Evolutionary conservation across 768 basidiomycete species (phyloP), one percentile per base, ranked within the genome.

Genomic region (Phylloporus arenicola): DNA sequence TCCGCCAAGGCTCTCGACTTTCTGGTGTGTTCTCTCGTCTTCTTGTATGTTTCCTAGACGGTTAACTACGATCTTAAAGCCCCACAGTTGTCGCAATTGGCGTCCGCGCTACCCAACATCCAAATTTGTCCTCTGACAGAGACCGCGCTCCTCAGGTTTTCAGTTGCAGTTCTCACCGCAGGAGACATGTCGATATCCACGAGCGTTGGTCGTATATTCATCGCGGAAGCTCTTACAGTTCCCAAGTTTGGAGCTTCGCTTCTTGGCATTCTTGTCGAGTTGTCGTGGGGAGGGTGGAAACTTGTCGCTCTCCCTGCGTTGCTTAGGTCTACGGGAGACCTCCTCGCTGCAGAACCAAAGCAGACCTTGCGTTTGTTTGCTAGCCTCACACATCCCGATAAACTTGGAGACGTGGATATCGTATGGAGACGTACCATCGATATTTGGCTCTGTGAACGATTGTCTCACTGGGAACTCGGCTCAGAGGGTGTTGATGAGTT

Each of bases 231-330:
- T 12, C 55, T 67, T 27, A 58, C 57, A 35, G 42, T 51, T 2
- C 64, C 64, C 33, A 52, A 47, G 7, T 81, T 86, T 52, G 79
- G 77, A 1, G 54, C 82, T 3, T 73, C 75, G 27, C 67, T 91
- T 5, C 75, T 80, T 25, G 82, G 83, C 0, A 70, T 77, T 5
- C 75, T 91, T 7, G 75, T 82, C 2, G 82, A 84, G 43, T 66
- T 83, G 5, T 74, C 73, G 0, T 92, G 88, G 86, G 80, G 80
- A 17, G 89, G 87, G 3, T 91, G 87, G 87, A 87, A 82, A 62
- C 70, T 80, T 29, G 64, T 89, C 10, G 85, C 78, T 13, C 61
- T 84, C 2, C 84, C 87, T 2, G 65, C 74, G 12, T 60, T 88
- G n/a, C 57, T 81, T 13, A 80, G 78, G 56, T 69, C 71, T 27